Evolutionary conservation across 2,329 filamentous ascomycete species (phyloP).

Genomic region (Corynespora cassiicola): DNA sequence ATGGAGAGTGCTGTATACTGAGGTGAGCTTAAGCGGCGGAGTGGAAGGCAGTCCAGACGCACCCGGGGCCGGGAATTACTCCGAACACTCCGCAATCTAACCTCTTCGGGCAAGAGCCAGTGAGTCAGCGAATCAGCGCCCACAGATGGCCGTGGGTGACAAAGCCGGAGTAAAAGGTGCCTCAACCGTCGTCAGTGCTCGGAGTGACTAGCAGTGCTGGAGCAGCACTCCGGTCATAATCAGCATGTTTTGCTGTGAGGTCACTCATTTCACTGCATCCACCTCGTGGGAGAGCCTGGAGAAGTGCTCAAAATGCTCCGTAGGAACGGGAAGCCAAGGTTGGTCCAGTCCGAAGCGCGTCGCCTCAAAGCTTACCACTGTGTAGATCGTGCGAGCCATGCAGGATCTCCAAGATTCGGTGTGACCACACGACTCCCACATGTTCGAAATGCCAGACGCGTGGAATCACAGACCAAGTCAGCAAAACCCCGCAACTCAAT

Average conservation of each 20-base stretch:
- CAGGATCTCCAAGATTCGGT: conserved; percentile 43
- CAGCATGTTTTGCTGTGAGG: conserved; percentile 1
- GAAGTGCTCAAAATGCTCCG: conserved; percentile 31
- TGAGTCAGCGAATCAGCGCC: conserved; percentile 12
- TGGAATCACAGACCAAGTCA: conserved; percentile 40
- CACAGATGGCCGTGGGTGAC: background rate
- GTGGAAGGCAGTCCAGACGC: background rate
- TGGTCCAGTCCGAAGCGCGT: conserved; percentile 9
- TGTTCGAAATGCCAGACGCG: conserved; percentile 41
- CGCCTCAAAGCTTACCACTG: conserved; percentile 19
- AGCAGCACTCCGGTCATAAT: conserved; percentile 6
- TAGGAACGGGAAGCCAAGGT: conserved; percentile 45
- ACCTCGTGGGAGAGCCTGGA: background rate
- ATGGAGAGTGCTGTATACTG: background rate
- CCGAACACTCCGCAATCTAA: conserved; percentile 16
- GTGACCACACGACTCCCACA: conserved; percentile 42
- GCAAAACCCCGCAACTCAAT: conserved; percentile 4
- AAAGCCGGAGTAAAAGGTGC: conserved; percentile 7
- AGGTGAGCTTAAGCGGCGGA: background rate
- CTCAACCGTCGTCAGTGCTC: conserved; percentile 4
- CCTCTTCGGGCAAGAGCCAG: conserved; percentile 4
- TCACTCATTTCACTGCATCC: conserved; percentile 1
- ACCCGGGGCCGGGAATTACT: background rate
- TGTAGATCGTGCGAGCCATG: conserved; percentile 44
- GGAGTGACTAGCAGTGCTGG: conserved; percentile 8